phyloP scores from a whole-genome alignment of 148 eudicot genomes.

The Vaccinium corymbosum region DNA sequence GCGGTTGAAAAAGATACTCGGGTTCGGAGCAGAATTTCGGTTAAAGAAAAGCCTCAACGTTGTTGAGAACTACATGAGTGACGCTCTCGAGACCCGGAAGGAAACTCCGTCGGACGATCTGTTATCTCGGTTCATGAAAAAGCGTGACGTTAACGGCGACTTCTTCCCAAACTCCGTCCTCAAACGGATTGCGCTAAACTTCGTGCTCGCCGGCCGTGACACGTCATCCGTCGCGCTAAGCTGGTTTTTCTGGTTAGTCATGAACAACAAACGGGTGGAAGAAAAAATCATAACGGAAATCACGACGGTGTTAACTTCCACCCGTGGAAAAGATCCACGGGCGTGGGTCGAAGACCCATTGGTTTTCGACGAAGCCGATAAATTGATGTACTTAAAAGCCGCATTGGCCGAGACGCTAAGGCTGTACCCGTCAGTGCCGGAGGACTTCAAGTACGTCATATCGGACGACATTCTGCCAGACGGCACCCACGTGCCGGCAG shows the following conservation, averaged over 20 bases:
- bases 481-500: constrained; percentile 63
- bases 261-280: constrained; percentile 63
- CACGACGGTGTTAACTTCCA: constrained; percentile 38
- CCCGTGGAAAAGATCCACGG: constrained; percentile 50
- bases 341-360: constrained; percentile 61
- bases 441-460: constrained; percentile 70
- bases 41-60: constrained; percentile 45
- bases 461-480: constrained; percentile 73
- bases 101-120: constrained; percentile 67
- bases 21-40: constrained; percentile 51
- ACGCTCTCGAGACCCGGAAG: constrained; percentile 53
- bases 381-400: constrained; percentile 66
- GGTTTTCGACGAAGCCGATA: constrained; percentile 72
- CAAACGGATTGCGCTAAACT: constrained; percentile 72
- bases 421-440: constrained; percentile 78
- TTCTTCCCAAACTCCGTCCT: constrained; percentile 44
- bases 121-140: constrained; percentile 69
- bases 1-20: constrained; percentile 49
- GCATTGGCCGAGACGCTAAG: constrained; percentile 74
- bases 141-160: constrained; percentile 56
- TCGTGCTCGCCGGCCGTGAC: constrained; percentile 84
- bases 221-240: constrained; percentile 79
- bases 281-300: constrained; percentile 49
- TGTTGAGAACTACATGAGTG: constrained; percentile 62
- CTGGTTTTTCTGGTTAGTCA: constrained; percentile 88